A percentile compares a stretch with the other conserved stretches of the same genome.
These are phyloP conservation scores for Colletotrichum nymphaeae DNA, from an alignment of 2,329 filamentous ascomycete genomes.

Conservation along the genomic window DNA sequence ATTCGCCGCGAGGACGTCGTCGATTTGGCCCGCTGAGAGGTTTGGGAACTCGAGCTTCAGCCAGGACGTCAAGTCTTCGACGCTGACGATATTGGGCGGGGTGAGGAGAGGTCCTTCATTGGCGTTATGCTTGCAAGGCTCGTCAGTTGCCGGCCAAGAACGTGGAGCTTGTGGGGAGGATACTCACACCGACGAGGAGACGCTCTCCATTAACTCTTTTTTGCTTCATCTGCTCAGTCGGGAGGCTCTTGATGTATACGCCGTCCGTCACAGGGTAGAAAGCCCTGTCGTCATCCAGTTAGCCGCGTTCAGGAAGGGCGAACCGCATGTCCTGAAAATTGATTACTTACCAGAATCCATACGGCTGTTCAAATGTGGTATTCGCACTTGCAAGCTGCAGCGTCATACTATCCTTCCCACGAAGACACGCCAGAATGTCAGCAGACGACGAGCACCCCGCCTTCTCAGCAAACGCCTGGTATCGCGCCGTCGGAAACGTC, in stretches of 20 bases:
- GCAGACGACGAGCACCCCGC: conserved; percentile 51
- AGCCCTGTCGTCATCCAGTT: neutral
- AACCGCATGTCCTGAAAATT: neutral
- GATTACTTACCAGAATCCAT: conserved; percentile 38
- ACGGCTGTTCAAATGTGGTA: conserved; percentile 35
- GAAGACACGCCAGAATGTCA: conserved; percentile 41
- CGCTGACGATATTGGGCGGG: conserved; percentile 55
- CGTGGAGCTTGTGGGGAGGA: no score
- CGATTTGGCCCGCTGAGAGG: conserved; percentile 38
- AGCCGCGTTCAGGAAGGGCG: neutral
- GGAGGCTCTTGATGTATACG: conserved; percentile 43
- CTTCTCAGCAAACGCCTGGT: conserved; percentile 37
- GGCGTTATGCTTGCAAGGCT: conserved; percentile 50
- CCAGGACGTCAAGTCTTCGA: conserved; percentile 51
- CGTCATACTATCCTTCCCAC: conserved; percentile 42
- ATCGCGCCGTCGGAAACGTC: neutral
- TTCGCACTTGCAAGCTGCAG: conserved; percentile 41
- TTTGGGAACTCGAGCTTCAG: conserved; percentile 43
- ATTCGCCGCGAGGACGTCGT: conserved; percentile 51
- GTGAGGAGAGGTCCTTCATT: conserved; percentile 61
- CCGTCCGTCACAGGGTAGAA: conserved; percentile 51
- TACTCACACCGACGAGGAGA: conserved; percentile 34
- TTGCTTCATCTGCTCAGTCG: conserved; percentile 42
- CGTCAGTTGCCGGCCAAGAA: accelerated
- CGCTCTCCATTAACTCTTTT: conserved; percentile 43